phyloP scores from a whole-genome alignment of 331 rosid genomes.

The Quercus tomentella region DNA sequence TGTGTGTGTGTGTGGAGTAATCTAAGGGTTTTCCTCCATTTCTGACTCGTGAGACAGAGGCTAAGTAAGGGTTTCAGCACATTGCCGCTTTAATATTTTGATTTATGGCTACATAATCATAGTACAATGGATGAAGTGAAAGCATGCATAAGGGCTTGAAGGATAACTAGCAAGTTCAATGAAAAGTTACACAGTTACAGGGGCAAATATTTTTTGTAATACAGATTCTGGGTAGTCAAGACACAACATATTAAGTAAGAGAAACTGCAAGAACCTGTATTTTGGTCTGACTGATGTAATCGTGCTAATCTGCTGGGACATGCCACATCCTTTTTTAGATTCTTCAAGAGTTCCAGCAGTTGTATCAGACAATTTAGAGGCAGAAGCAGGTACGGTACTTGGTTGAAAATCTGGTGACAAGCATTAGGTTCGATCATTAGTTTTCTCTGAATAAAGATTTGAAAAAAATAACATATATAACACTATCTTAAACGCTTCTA shows the following conservation, averaged over 20 bases:
- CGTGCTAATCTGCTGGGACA: slow-evolving; percentile 8
- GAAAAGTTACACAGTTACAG: neutral
- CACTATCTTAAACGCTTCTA: neutral
- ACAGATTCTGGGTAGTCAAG: neutral
- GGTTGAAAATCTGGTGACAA: slow-evolving; percentile 7
- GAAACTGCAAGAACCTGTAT: slow-evolving; percentile 38
- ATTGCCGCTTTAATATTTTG: neutral
- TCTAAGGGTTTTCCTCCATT: neutral
- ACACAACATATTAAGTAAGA: neutral
- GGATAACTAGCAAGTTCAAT: neutral
- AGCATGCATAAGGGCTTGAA: neutral
- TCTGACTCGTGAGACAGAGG: neutral
- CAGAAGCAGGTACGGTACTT: slow-evolving; percentile 2
- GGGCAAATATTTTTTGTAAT: neutral
- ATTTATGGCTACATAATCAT: neutral
- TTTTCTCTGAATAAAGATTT: slow-evolving; percentile 31
- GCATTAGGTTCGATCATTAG: slow-evolving; percentile 10
- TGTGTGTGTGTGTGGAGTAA: neutral
- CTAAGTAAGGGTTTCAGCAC: neutral
- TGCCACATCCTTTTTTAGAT: slow-evolving; percentile 11
- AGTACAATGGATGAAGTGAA: neutral
- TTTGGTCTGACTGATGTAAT: slow-evolving; percentile 30
- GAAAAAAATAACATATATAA: neutral
- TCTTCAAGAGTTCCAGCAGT: slow-evolving; percentile 21
- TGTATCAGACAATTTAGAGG: slow-evolving; percentile 8